Conservation (phyloP, 306 rosid genomes). For the Gastrolobium bilobum region DNA sequence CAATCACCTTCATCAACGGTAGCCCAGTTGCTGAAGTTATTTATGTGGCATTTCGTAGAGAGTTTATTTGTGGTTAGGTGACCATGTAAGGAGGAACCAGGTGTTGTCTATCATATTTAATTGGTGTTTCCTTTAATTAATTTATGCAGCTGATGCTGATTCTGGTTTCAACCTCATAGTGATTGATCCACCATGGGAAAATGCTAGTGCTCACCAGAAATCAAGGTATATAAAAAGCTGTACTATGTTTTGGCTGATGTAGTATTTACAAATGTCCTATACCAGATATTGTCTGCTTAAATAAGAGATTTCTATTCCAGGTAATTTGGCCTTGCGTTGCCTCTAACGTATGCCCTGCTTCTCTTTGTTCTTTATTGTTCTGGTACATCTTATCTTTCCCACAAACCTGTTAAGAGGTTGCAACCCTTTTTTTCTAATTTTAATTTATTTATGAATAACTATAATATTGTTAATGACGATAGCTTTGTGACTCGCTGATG, state of each 20-base stretch:
- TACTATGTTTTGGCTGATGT: slow-evolving; percentile 10
- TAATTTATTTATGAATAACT: neutral
- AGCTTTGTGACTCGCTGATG: slow-evolving; percentile 4
- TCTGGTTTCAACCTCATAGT: slow-evolving; percentile 83
- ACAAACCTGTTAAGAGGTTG: slow-evolving; percentile 12
- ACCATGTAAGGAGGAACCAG: neutral
- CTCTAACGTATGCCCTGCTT: slow-evolving; percentile 24
- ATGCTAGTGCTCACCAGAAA: slow-evolving; percentile 92
- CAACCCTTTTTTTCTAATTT: neutral
- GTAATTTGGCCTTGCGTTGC: neutral
- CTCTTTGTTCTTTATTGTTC: slow-evolving; percentile 21
- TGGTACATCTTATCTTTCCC: slow-evolving; percentile 23
- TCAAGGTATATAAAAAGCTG: slow-evolving; percentile 56
- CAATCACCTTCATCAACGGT: slow-evolving; percentile 8
- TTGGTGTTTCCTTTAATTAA: slow-evolving; percentile 10
- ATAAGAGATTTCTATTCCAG: neutral
- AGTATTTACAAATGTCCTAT: neutral
- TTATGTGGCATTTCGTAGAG: slow-evolving; percentile 28
- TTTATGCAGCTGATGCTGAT: slow-evolving; percentile 61
- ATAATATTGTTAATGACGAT: slow-evolving; percentile 18
- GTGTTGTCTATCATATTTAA: neutral
- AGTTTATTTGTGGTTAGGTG: slow-evolving; percentile 34
- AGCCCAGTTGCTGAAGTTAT: slow-evolving; percentile 29
- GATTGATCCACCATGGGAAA: slow-evolving; percentile 98
- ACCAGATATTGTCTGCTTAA: slow-evolving; percentile 9